Evolutionary conservation across 345 rosid species (phyloP).

Genomic region (Euphorbia peplus): DNA sequence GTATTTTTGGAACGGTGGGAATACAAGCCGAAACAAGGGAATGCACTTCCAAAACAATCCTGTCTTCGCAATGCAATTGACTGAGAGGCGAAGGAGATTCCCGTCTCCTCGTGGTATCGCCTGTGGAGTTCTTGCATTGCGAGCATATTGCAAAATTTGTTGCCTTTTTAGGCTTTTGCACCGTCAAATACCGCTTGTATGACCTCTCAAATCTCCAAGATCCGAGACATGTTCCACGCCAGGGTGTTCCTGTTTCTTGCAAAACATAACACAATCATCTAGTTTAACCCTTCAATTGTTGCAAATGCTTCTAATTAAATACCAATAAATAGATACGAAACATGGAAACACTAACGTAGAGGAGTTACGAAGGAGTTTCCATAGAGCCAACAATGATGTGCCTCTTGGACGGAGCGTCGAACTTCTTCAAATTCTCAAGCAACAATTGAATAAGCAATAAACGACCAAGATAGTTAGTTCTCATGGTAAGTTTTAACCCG

Average conservation of each 20-base stretch:
- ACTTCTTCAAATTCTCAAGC: constrained; percentile 69
- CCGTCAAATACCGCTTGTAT: constrained; percentile 81
- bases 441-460: constrained; percentile 71
- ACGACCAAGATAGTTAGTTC: constrained; percentile 97
- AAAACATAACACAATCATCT: background rate
- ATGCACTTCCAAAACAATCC: constrained; percentile 94
- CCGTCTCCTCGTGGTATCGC: constrained; percentile 81
- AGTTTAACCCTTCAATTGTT: background rate
- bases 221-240: constrained; percentile 95
- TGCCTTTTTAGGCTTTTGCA: constrained; percentile 96
- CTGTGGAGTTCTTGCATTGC: constrained; percentile 95
- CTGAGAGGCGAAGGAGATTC: constrained; percentile 78
- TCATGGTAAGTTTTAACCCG: constrained; percentile 87
- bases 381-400: constrained; percentile 94
- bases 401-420: constrained; percentile 76
- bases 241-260: constrained; percentile 90
- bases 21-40: constrained; percentile 52
- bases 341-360: too few relatives aligned
- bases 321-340: too few relatives aligned
- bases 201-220: constrained; percentile 85
- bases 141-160: constrained; percentile 96
- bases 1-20: constrained; percentile 33
- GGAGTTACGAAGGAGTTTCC: too few relatives aligned
- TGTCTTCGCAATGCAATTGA: constrained; percentile 92
- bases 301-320: background rate